A percentile compares a stretch with the other conserved stretches of the same genome.
These are phyloP conservation scores for Aspergillus alliaceus DNA, from an alignment of 2,329 filamentous ascomycete genomes.

Conservation along the genomic window DNA sequence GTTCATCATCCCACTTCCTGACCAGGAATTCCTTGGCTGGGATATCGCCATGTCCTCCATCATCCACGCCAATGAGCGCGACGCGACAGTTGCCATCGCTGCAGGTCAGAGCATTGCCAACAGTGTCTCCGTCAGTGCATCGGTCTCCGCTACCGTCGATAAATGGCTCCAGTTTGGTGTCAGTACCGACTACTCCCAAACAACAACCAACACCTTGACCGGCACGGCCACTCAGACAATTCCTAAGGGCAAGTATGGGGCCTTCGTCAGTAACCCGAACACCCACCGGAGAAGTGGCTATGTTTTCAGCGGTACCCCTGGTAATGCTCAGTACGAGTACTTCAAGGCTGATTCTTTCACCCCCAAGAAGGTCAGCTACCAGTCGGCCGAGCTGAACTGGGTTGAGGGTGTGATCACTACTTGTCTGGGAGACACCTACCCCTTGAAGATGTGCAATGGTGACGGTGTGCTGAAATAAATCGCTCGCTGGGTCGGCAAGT, in stretches of 20 bases:
- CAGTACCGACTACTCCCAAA: conserved; percentile 7
- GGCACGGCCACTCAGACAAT: conserved; percentile 21
- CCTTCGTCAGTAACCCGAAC: conserved; percentile 18
- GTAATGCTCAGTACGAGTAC: conserved; percentile 11
- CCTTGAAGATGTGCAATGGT: conserved; percentile 13
- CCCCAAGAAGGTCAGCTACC: conserved; percentile 6
- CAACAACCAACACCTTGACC: conserved; percentile 12
- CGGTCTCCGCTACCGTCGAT: conserved; percentile 2
- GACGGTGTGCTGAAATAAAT: conserved; percentile 13
- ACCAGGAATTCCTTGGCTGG: conserved; percentile 19
- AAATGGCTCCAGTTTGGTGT: not conserved
- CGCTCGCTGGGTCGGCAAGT: not conserved
- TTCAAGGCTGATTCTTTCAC: conserved; percentile 18
- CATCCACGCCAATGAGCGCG: conserved; percentile 15
- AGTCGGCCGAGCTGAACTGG: conserved; percentile 9
- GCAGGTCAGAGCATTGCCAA: conserved; percentile 15
- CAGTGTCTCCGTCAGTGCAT: conserved; percentile 10
- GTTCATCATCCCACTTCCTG: conserved; percentile 16
- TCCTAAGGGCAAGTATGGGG: conserved; percentile 16
- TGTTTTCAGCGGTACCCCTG: conserved; percentile 17
- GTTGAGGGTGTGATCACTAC: conserved; percentile 19
- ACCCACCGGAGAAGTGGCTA: conserved; percentile 17
- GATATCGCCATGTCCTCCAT: conserved; percentile 19
- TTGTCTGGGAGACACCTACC: conserved; percentile 16
- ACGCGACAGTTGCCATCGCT: conserved; percentile 14